Evolutionary conservation across 345 rosid species (phyloP), one percentile per base, ranked within the genome.

Genomic region (Clausena lansium): DNA sequence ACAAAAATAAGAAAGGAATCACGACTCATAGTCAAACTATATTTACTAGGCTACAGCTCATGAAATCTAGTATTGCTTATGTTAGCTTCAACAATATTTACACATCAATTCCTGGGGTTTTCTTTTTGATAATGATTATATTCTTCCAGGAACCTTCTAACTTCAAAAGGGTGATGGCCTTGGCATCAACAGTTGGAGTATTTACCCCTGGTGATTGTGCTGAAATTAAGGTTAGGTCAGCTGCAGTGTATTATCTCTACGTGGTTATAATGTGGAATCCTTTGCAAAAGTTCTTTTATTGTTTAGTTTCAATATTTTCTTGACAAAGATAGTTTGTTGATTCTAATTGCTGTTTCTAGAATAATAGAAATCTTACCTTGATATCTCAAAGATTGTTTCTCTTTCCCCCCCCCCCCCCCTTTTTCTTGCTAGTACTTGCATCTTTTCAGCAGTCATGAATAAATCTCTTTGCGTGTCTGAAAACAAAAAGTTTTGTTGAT

Each of bases 171-270:
- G 82, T 90, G 79, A 86, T 90, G 84, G 75, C 78, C 70, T 83
- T 95, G 85, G 84, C 87, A 73, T 88, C 92, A 67, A 80, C 81
- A 14, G 87, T 88, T 79, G 97, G 97, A 81, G 82, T 91, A 80
- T 87, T 89, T 54, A 24, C 78, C 79, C 75, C 86, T 74, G 79
- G 74, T 75, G 87, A 85, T 83, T 66, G 70, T 82, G 86, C 86
- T 70, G 85, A 80, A 83, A 75, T 80, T 76, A 88, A 93, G 99
- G 99, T 91, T 79, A 74, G 90, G 14, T 83, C 67, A 74, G 69
- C 79, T 57, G 45, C 76, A 62, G 24, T 59, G 28, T 65, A 28
- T 65, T 59, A 28, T 61, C 71, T 58, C 57, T 63, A 55, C 2
- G 5, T 60, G 33, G 77, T 28, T 64, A 17, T 64, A 50, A 65